Evolutionary conservation across 345 rosid genomes (phyloP).

Genomic region (Erodium maritimum): DNA sequence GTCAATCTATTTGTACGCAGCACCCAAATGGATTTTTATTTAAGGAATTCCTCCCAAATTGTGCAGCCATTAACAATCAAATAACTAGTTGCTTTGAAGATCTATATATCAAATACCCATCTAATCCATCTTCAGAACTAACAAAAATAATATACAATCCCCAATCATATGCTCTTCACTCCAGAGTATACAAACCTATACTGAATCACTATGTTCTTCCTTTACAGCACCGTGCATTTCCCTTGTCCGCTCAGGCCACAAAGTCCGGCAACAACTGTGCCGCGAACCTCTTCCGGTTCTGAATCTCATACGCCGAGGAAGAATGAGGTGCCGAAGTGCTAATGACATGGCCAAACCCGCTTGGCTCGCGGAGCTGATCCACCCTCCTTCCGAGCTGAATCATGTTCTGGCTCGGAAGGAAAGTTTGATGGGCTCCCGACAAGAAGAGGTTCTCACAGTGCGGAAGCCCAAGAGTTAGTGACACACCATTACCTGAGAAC

Average conservation of each 20-base stretch:
- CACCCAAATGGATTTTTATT: too few relatives aligned
- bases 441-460: background rate
- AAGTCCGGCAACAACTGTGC: conserved; percentile 86
- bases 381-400: conserved; percentile 61
- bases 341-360: conserved; percentile 48
- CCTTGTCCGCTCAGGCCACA: conserved; percentile 38
- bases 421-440: background rate
- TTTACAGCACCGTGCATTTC: too few relatives aligned
- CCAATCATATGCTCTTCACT: background rate
- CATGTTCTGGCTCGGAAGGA: conserved; percentile 32
- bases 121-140: background rate
- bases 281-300: conserved; percentile 74
- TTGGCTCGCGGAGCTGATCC: conserved; percentile 51
- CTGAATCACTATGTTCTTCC: background rate
- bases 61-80: too few relatives aligned
- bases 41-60: too few relatives aligned
- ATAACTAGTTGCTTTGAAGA: too few relatives aligned
- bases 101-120: too few relatives aligned
- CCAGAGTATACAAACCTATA: background rate
- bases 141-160: conserved; percentile 3
- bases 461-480: background rate
- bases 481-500: conserved; percentile 68
- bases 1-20: too few relatives aligned
- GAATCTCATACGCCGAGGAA: conserved; percentile 57
- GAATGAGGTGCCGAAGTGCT: conserved; percentile 43